A percentile compares a stretch with the other conserved stretches of the same genome.
phyloP scores from a whole-genome alignment of 2,329 filamentous ascomycete species.

The Beauveria australis region DNA sequence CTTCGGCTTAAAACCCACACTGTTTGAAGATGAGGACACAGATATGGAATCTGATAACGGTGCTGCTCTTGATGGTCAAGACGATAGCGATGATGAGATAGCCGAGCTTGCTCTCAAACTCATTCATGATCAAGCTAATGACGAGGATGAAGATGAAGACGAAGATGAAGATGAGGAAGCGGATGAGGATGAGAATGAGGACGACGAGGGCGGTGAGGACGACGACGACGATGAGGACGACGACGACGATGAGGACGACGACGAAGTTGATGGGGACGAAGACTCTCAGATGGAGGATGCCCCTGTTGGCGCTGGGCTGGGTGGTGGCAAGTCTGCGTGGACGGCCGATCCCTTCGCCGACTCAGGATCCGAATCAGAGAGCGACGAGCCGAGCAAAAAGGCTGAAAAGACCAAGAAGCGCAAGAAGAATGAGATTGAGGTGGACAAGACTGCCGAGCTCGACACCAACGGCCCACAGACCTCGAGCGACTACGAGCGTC shows the following conservation, averaged over 20 bases:
- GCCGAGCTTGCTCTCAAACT: conserved; percentile 39
- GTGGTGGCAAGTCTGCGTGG: conserved; percentile 81
- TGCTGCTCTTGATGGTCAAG: conserved; percentile 33
- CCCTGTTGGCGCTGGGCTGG: conserved; percentile 46
- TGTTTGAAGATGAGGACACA: conserved; percentile 62
- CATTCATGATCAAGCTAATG: conserved; percentile 29
- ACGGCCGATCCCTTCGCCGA: conserved; percentile 60
- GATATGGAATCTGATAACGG: conserved; percentile 40
- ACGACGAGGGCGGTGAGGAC: conserved; percentile 19
- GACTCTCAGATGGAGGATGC: conserved; percentile 17
- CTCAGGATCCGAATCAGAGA: conserved; percentile 42
- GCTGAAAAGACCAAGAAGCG: conserved; percentile 62
- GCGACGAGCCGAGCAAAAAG: conserved; percentile 33
- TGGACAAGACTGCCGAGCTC: conserved; percentile 87
- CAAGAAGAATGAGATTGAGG: conserved; percentile 67
- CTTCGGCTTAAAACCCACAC: conserved; percentile 87
- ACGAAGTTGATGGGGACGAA: conserved; percentile 21
- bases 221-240: not conserved
- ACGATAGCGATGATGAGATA: conserved; percentile 40
- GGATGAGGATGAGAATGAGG: conserved; percentile 26
- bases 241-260: conserved; percentile 33
- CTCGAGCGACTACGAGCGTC: conserved; percentile 84
- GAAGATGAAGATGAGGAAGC: too few relatives aligned
- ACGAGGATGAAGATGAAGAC: too few relatives aligned
- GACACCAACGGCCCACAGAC: conserved; percentile 84